Conservation (phyloP, 2,329 filamentous ascomycete species). For the Lanzia echinophila region DNA sequence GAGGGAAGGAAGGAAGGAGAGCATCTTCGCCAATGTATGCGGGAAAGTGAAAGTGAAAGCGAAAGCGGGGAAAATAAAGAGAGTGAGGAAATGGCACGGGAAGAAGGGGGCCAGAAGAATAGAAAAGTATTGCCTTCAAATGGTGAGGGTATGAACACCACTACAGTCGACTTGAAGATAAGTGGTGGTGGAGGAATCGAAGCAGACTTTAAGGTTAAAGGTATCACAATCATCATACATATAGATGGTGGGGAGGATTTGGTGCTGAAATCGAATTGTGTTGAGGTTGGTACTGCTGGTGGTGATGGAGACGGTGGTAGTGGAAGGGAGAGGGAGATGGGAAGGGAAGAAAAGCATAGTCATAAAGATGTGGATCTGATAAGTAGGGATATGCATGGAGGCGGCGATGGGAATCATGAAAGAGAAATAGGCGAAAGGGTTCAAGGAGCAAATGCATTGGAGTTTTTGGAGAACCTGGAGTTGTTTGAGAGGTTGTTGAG, state of each 20-base stretch:
- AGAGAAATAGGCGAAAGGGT: too few species aligned
- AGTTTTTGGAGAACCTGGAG: conserved; percentile 82
- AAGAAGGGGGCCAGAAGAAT: neutral
- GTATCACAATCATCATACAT: conserved; percentile 24
- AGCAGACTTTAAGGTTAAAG: conserved; percentile 8
- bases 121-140: neutral
- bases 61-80: neutral
- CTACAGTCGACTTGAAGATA: neutral
- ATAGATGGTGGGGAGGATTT: conserved; percentile 20
- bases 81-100: neutral
- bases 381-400: too few species aligned
- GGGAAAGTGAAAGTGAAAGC: neutral
- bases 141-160: neutral
- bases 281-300: neutral
- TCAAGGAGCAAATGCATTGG: conserved; percentile 63
- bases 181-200: too few species aligned
- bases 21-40: too few species aligned
- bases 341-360: too few species aligned
- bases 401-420: too few species aligned
- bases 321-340: too few species aligned
- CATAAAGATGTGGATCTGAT: too few species aligned
- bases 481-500: conserved; percentile 68
- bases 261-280: conserved; percentile 13
- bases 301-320: neutral
- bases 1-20: neutral